A percentile compares a stretch with the other conserved stretches of the same genome.
These are phyloP conservation scores for Afroboletus lepidellus DNA, from an alignment of 1,284 basidiomycete species.

Conservation along the genomic window DNA sequence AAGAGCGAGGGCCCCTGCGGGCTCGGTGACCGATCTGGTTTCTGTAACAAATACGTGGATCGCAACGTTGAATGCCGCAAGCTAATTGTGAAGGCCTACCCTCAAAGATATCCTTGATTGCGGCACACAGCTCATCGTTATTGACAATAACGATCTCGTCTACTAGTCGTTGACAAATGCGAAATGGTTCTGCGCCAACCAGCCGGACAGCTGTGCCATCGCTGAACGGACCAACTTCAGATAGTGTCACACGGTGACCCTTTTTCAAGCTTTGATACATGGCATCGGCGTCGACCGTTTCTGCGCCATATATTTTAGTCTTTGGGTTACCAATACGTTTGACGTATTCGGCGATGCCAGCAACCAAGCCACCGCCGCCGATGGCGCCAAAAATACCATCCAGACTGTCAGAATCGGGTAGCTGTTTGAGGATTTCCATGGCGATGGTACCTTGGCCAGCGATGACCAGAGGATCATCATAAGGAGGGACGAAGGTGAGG, in stretches of 20 bases:
- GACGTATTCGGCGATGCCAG: conserved; percentile 90
- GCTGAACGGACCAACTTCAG: conserved; percentile 94
- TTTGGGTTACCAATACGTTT: conserved; percentile 89
- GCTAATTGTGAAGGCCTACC: conserved; percentile 48
- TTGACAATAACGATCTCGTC: conserved; percentile 85
- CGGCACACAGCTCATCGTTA: conserved; percentile 98
- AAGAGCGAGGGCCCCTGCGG: conserved; percentile 92
- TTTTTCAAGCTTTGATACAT: conserved; percentile 79
- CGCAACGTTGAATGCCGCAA: conserved; percentile 1
- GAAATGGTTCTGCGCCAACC: conserved; percentile 93
- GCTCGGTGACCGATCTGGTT: conserved; percentile 93
- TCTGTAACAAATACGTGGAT: conserved; percentile 48
- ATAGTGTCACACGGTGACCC: conserved; percentile 79
- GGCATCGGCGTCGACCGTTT: conserved; percentile 94
- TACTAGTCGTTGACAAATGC: conserved; percentile 85
- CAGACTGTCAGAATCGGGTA: conserved; percentile 70
- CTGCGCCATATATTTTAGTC: conserved; percentile 87
- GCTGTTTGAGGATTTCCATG: conserved; percentile 91
- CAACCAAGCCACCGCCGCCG: conserved; percentile 90
- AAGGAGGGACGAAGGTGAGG: conserved; percentile 93
- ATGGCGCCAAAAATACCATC: conserved; percentile 90
- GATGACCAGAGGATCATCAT: conserved; percentile 96
- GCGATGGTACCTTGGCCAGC: conserved; percentile 97
- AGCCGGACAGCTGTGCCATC: conserved; percentile 99
- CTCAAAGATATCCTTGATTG: conserved; percentile 99